Percentiles rank a stretch among this genome's conserved stretches.
Evolutionary conservation across 164 flowering plant species (phyloP).

Genomic region (Echeveria elegans): DNA sequence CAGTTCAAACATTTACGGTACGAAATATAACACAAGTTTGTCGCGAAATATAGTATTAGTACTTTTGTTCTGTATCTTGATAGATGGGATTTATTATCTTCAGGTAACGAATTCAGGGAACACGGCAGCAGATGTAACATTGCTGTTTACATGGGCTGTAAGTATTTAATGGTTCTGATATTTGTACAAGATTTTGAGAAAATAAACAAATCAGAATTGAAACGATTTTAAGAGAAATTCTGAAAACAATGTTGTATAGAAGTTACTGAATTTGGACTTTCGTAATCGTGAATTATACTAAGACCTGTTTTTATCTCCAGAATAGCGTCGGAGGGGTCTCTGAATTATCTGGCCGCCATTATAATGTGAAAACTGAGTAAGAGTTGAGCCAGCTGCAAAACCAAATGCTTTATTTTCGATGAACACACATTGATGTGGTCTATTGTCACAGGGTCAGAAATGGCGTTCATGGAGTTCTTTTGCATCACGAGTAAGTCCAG

Average conservation of each 20-base stretch:
- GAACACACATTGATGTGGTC: background rate
- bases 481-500: slow-evolving; percentile 75
- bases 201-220: too few species aligned
- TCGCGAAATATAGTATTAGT: background rate
- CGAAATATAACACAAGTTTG: slow-evolving; percentile 8
- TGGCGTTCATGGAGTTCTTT: slow-evolving; percentile 66
- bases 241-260: too few species aligned
- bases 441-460: slow-evolving; percentile 44
- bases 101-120: slow-evolving; percentile 64
- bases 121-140: slow-evolving; percentile 58
- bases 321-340: slow-evolving; percentile 91
- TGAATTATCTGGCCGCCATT: slow-evolving; percentile 71
- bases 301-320: slow-evolving; percentile 26
- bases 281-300: too few species aligned
- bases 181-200: background rate
- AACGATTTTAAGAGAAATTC: too few species aligned
- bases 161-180: slow-evolving; percentile 16
- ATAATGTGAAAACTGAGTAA: slow-evolving; percentile 61
- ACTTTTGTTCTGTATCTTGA: background rate
- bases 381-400: slow-evolving; percentile 12
- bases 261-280: too few species aligned
- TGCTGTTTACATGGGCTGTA: slow-evolving; percentile 94
- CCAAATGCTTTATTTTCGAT: too few species aligned
- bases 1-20: slow-evolving; percentile 88
- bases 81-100: slow-evolving; percentile 7